These are phyloP conservation scores for Fraxinus sp. DNA, from an alignment of 305 asterid species.

Conservation along the genomic window DNA sequence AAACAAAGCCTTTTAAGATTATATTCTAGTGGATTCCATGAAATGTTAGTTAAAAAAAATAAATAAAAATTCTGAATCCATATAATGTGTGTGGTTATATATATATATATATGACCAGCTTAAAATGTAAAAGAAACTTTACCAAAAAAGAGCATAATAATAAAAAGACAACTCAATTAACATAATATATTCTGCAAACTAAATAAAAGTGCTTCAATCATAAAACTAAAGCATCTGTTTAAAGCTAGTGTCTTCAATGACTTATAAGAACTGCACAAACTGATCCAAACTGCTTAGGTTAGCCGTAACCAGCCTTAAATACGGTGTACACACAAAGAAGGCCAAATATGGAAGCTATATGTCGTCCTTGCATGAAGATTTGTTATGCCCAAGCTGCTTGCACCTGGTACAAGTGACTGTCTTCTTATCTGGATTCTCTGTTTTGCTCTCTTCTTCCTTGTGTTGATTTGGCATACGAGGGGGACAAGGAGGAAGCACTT, in stretches of 20 bases:
- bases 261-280: neutral
- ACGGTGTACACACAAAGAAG: neutral
- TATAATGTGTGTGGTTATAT: neutral
- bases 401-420: constrained; percentile 83
- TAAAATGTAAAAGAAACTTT: neutral
- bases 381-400: constrained; percentile 88
- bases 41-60: neutral
- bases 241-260: neutral
- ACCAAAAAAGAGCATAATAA: neutral
- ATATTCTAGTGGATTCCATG: neutral
- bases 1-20: no score
- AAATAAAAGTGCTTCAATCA: neutral
- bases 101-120: neutral
- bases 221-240: neutral
- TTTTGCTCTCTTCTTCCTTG: constrained; percentile 49
- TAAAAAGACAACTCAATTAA: neutral
- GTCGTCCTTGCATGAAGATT: constrained; percentile 74
- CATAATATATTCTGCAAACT: neutral
- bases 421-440: constrained; percentile 65
- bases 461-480: constrained; percentile 35
- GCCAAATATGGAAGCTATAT: neutral
- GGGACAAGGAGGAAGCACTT: constrained; percentile 66
- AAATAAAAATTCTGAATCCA: no score
- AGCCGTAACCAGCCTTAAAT: neutral
- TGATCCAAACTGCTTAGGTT: neutral